Evolutionary conservation across 495 filamentous ascomycete species (phyloP), one percentile per base, ranked within the genome.

Genomic region (Cercophora sp.): DNA sequence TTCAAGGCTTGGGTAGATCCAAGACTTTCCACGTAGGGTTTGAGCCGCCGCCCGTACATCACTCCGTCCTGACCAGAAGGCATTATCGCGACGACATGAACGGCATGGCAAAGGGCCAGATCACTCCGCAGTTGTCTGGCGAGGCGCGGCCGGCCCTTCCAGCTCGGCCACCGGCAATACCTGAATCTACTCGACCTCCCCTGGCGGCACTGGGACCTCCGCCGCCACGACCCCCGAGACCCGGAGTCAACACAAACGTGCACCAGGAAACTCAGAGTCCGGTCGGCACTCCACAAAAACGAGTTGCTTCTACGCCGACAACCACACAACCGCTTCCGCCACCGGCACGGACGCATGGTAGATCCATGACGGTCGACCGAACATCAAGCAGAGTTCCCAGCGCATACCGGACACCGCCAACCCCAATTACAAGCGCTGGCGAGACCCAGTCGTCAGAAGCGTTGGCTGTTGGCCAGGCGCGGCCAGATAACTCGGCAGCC

Each of bases 81-180:
- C 54, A 62, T 29, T 59, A 64, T 19, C 63, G 65, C 49, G 72
- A 76, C 4, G 71, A 75, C 18, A 32, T 50, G 10, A 77, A 74
- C 43, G 70, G 68, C 19, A 41, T 25, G 4, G 36, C 51, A 13
- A 69, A 63, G 37, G 56, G 54, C 6, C 54, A 63, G 10, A 52
- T 70, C 23, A 48, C 60, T 25, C 55, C 69, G 10, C 67, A 72
- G 19, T 31, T 60, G 18, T 62, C 66, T 2, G 74, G 76, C 3
- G 74, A 81, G 26, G 71, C 76, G 15, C 78, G 79, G 22, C 86
- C 86, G 6, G 74, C 76, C 19, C 72, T 89, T 25, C 86, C 86
- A 18, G 78, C 75, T 18, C 77, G 85, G 18, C 64, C 76, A 10
- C 62, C 76, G 10, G 61, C 56, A 19, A 68, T 64, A 2, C 41